phyloP scores from a whole-genome alignment of 164 flowering plant species.

The Houttuynia cordata region DNA sequence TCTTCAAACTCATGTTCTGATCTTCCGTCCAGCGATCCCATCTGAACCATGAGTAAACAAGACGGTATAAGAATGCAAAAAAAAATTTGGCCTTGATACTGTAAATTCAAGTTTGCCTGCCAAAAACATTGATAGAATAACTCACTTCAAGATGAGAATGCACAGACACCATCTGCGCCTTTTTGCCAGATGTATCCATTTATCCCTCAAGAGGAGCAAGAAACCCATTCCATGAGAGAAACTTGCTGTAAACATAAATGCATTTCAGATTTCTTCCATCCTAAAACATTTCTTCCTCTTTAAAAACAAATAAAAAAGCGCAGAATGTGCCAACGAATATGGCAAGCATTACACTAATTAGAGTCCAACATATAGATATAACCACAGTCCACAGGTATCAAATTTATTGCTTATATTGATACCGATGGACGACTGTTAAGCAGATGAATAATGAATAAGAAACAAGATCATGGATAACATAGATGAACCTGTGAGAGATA shows the following conservation, averaged over 20 bases:
- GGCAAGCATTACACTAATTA: too few relatives aligned
- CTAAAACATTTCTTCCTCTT: too few relatives aligned
- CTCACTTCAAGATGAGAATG: constrained; percentile 30
- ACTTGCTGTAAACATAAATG: not conserved
- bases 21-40: constrained; percentile 30
- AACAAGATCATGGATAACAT: too few relatives aligned
- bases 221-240: constrained; percentile 6
- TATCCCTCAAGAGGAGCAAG: constrained; percentile 1
- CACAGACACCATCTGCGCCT: constrained; percentile 11
- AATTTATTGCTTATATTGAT: too few relatives aligned
- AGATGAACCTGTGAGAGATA: too few relatives aligned
- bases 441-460: too few relatives aligned
- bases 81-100: not conserved
- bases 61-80: not conserved
- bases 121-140: not conserved
- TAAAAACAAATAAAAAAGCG: not conserved
- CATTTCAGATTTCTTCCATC: constrained; percentile 5
- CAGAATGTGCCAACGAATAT: too few relatives aligned
- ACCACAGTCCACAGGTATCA: too few relatives aligned
- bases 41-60: constrained; percentile 21
- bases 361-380: too few relatives aligned
- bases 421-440: too few relatives aligned
- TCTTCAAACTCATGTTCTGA: constrained; percentile 33
- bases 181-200: constrained; percentile 18
- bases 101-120: not conserved